Evolutionary conservation across 192 early-diverging fungal genomes (phyloP).

Genomic region (Allomyces macrogynus): DNA sequence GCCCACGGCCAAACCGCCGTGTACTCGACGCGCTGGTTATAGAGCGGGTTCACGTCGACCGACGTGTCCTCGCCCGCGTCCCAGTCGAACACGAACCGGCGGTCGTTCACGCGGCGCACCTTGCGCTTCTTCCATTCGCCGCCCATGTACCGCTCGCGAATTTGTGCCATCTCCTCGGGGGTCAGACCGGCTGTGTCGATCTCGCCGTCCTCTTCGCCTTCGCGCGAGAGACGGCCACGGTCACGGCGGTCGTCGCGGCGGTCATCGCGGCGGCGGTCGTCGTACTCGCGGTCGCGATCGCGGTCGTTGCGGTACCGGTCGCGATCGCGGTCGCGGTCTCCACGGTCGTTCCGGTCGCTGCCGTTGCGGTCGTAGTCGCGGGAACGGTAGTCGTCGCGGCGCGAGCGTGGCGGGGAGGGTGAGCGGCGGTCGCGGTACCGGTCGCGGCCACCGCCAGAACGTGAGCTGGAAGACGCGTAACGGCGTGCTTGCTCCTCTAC

Average conservation of each 20-base stretch:
- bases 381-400: constrained; percentile 8
- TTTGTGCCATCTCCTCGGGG: background rate
- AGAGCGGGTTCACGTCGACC: constrained; percentile 75
- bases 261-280: constrained; percentile 3
- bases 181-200: constrained; percentile 1
- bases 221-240: constrained; percentile 10
- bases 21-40: constrained; percentile 43
- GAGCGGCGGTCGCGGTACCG: too few species aligned
- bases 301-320: constrained; percentile 1
- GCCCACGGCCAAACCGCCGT: constrained; percentile 76
- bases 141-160: constrained; percentile 63
- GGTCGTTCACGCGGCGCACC: constrained; percentile 66
- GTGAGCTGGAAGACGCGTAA: too few species aligned
- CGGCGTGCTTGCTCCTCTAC: too few species aligned
- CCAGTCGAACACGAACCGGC: constrained; percentile 98
- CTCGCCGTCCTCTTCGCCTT: constrained; percentile 7
- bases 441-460: too few species aligned
- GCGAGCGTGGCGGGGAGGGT: background rate
- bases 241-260: constrained; percentile 6
- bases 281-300: constrained; percentile 9
- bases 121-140: constrained; percentile 52
- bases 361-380: constrained; percentile 4
- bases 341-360: background rate
- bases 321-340: constrained; percentile 1
- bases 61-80: constrained; percentile 88